These are phyloP conservation scores for Kazachstania sp. DNA, from an alignment of 1,139 yeast species.

Conservation along the genomic window DNA sequence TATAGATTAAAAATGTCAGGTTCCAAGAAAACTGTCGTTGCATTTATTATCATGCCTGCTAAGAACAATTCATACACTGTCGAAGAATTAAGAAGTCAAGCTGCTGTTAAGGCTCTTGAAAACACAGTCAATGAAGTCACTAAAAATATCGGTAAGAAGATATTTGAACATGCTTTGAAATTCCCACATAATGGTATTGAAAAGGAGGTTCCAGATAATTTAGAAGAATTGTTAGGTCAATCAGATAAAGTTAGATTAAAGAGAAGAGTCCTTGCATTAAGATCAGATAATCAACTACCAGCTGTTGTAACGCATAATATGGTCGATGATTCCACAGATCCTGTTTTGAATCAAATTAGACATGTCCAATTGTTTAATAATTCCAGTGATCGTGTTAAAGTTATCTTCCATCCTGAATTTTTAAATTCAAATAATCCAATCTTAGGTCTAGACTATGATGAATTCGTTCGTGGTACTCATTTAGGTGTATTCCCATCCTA, in stretches of 20 bases:
- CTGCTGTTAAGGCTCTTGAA: slow-evolving; percentile 86
- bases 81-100: slow-evolving; percentile 93
- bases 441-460: slow-evolving; percentile 88
- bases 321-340: slow-evolving; percentile 87
- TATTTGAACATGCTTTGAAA: slow-evolving; percentile 86
- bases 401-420: slow-evolving; percentile 96
- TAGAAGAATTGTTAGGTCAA: slow-evolving; percentile 78
- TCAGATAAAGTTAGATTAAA: slow-evolving; percentile 85
- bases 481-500: slow-evolving; percentile 97
- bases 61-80: slow-evolving; percentile 88
- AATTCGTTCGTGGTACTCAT: slow-evolving; percentile 96
- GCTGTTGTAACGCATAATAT: slow-evolving; percentile 98
- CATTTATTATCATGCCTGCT: slow-evolving; percentile 98
- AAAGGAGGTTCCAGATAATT: slow-evolving; percentile 46
- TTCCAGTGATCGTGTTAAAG: slow-evolving; percentile 86
- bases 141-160: slow-evolving; percentile 73
- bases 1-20: slow-evolving; percentile 74
- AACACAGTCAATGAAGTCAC: slow-evolving; percentile 86
- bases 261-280: slow-evolving; percentile 87
- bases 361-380: slow-evolving; percentile 84
- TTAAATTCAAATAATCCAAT: slow-evolving; percentile 92
- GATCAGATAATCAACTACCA: slow-evolving; percentile 69
- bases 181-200: slow-evolving; percentile 49
- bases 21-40: slow-evolving; percentile 87
- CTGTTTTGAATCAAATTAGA: slow-evolving; percentile 85